Conservation (phyloP, 2,329 filamentous ascomycete genomes). For the Phoma sp. region DNA sequence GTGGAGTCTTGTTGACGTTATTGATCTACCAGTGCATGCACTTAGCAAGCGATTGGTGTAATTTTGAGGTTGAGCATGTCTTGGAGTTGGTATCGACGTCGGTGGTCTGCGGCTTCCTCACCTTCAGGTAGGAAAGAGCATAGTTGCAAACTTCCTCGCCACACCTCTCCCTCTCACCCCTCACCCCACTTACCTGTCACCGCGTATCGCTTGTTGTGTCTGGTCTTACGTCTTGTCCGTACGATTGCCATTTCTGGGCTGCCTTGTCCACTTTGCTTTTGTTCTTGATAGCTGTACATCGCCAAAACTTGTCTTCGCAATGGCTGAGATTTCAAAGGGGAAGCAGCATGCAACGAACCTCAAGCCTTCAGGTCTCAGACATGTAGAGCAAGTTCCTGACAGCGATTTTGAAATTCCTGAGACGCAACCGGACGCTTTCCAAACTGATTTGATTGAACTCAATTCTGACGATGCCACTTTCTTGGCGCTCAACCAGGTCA, state of each 20-base stretch:
- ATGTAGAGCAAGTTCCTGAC: conserved; percentile 27
- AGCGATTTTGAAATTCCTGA: conserved; percentile 28
- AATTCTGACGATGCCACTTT: too few species aligned
- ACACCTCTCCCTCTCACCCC: neutral
- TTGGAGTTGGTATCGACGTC: neutral
- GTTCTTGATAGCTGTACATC: neutral
- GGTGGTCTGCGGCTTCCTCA: conserved; percentile 23
- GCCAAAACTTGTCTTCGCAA: conserved; percentile 4
- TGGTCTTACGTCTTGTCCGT: neutral
- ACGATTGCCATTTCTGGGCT: neutral
- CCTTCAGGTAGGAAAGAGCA: conserved; percentile 18
- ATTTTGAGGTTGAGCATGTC: neutral
- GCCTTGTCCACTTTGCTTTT: neutral
- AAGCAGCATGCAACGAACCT: conserved; percentile 9
- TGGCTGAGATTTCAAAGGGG: conserved; percentile 22
- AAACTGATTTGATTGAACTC: neutral
- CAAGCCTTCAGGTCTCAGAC: conserved; percentile 29
- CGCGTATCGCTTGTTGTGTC: neutral
- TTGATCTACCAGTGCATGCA: neutral
- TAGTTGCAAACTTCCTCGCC: conserved; percentile 16
- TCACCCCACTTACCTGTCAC: neutral
- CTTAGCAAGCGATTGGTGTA: too few species aligned
- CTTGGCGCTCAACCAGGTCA: neutral
- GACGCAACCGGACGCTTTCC: conserved; percentile 22
- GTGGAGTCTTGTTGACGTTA: too few species aligned